Base-by-base conservation (phyloP, 228 moss, liverwort and hornwort genomes). In the Sphagnum fallax region DNA sequence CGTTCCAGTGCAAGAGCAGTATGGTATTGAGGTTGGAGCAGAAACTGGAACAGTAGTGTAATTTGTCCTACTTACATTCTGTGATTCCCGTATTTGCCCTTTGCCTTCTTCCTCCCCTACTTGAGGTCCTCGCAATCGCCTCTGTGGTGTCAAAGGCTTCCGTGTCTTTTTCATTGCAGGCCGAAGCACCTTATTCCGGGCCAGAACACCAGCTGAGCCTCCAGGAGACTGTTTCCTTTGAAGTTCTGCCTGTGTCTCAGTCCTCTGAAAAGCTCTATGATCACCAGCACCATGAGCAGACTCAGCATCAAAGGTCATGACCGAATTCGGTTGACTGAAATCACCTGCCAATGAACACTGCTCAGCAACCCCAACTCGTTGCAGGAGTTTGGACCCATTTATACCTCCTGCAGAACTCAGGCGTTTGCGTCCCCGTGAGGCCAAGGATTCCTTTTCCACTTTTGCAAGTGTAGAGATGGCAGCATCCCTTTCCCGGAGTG, bases 1-100 rank as follows among this genome's bases (percentile, higher is more conserved):
- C 76, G 88, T 72, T 53, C 94, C 91, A 52, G 94, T 94, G 79
- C 94, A 94, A 75, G 94, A 94, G 71, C 94, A 94, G 77, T 82
- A 88, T 60, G 94, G 94, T 65, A 94, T 91, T 32, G 88, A 84
- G 62, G 91, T 91, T 32, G 87, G 84, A 70, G 76, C 76, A 58
- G 49, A 67, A 4, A 67, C 49, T 13, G 82, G 70, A 10, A 79
- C 74, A 65, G 73, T 74, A 32, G 32, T 32, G 32, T 32, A 51
- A 65, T 70, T 78, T 70, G 76, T 78, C 53, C 16, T 69, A 63
- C 72, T 87, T 62, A 78, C 74, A 78, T 69, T 69, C 52, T 69
- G 73, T 4, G 68, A 47, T 47, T 81, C 78, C 50, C 81, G 76
- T 48, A 76, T 70, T 73, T 71, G 79, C 49, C 79, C 74, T 13